Evolutionary conservation across 805 yeast genomes (phyloP).

Genomic region (Kuraishia floccosa): DNA sequence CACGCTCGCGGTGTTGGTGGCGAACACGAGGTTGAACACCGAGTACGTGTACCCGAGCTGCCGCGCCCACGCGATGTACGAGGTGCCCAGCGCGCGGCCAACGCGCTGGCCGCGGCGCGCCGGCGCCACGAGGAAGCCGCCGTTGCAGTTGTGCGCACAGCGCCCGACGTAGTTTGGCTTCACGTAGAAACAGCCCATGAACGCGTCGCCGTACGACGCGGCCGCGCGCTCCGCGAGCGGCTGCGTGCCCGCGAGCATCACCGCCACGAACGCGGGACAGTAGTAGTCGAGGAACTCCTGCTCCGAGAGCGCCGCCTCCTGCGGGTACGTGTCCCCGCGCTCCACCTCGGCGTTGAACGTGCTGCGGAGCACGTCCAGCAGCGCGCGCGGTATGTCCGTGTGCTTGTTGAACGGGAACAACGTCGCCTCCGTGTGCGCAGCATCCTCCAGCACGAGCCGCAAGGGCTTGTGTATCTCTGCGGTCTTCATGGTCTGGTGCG

Average conservation of each 20-base stretch:
- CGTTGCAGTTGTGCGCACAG: constrained; percentile 81
- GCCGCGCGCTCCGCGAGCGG: constrained; percentile 8
- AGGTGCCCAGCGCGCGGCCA: constrained; percentile 59
- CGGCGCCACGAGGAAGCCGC: constrained; percentile 66
- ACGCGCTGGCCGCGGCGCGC: constrained; percentile 45
- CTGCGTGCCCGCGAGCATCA: constrained; percentile 35
- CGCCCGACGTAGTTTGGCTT: constrained; percentile 85
- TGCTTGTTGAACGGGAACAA: constrained; percentile 45
- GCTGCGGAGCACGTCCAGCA: constrained; percentile 32
- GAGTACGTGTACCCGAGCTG: constrained; percentile 69
- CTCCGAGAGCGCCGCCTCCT: constrained; percentile 23
- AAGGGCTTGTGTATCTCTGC: no score
- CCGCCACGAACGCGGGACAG: constrained; percentile 55
- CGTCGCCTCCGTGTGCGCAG: constrained; percentile 6
- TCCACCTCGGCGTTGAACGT: constrained; percentile 58
- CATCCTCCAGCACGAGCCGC: no score
- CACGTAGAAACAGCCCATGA: constrained; percentile 68
- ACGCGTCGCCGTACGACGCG: constrained; percentile 30
- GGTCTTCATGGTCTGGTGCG: no score
- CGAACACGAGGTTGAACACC: constrained; percentile 83
- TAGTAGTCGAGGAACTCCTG: constrained; percentile 54
- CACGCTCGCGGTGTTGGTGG: constrained; percentile 63
- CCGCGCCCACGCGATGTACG: constrained; percentile 66
- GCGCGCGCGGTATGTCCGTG: constrained; percentile 34
- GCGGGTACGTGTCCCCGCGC: constrained; percentile 71